phyloP scores from a whole-genome alignment of 495 filamentous ascomycete genomes.

The Cenococcum geophilum region DNA sequence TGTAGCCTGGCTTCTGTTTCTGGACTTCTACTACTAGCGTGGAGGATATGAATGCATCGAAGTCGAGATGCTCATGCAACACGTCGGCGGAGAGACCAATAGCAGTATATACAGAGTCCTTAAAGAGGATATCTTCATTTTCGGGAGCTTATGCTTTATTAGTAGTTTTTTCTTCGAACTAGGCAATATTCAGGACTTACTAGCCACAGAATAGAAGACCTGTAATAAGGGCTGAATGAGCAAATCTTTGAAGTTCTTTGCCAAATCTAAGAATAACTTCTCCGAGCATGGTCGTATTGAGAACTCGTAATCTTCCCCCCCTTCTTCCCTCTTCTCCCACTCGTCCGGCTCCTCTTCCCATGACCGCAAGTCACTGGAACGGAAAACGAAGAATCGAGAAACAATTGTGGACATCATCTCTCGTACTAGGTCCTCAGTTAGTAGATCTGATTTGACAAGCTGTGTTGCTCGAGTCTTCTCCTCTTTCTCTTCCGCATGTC shows the following conservation, averaged over 20 bases:
- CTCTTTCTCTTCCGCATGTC: slow-evolving; percentile 60
- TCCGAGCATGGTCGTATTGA: slow-evolving; percentile 85
- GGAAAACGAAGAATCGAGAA: slow-evolving; percentile 81
- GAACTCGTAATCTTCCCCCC: slow-evolving; percentile 76
- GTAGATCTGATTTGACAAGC: slow-evolving; percentile 60
- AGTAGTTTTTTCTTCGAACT: not conserved
- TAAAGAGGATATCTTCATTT: slow-evolving; percentile 67
- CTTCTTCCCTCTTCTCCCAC: slow-evolving; percentile 83
- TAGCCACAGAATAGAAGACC: slow-evolving; percentile 69
- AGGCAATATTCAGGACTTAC: slow-evolving; percentile 38
- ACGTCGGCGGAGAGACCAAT: slow-evolving; percentile 78
- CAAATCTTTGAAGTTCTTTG: slow-evolving; percentile 76
- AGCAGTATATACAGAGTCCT: slow-evolving; percentile 90
- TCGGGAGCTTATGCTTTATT: slow-evolving; percentile 41
- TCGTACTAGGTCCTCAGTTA: slow-evolving; percentile 65
- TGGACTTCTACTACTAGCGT: slow-evolving; percentile 76
- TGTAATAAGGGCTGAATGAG: slow-evolving; percentile 67
- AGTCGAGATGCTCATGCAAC: slow-evolving; percentile 65
- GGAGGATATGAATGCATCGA: slow-evolving; percentile 67
- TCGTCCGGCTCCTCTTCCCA: slow-evolving; percentile 92
- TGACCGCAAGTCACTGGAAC: slow-evolving; percentile 73
- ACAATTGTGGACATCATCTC: slow-evolving; percentile 78
- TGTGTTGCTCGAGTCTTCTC: slow-evolving; percentile 60
- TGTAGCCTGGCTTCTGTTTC: slow-evolving; percentile 66
- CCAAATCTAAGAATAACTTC: slow-evolving; percentile 85